phyloP scores from a whole-genome alignment of 2,329 filamentous ascomycete species.

The Phaeosphaeria sp. region DNA sequence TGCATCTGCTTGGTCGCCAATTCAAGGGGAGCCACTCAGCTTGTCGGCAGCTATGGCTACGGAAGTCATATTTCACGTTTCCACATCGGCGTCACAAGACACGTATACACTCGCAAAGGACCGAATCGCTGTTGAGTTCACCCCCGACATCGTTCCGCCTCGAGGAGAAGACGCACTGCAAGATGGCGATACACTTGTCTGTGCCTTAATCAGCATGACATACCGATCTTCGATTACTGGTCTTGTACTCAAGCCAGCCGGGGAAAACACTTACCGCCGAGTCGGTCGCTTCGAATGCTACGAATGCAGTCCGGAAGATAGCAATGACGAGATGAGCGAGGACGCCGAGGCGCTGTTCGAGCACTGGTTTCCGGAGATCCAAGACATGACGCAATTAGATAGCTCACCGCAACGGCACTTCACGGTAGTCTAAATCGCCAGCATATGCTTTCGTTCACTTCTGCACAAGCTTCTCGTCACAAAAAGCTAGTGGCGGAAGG shows the following conservation, averaged over 20 bases:
- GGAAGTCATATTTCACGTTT: slow-evolving; percentile 33
- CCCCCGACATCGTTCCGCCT: slow-evolving; percentile 37
- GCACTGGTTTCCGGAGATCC: slow-evolving; percentile 45
- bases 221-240: slow-evolving; percentile 45
- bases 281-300: slow-evolving; percentile 47
- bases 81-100: slow-evolving; percentile 7
- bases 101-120: slow-evolving; percentile 36
- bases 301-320: slow-evolving; percentile 36
- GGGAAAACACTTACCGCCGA: slow-evolving; percentile 35
- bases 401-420: slow-evolving; percentile 38
- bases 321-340: slow-evolving; percentile 38
- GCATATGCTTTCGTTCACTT: not conserved
- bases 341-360: slow-evolving; percentile 44
- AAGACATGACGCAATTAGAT: slow-evolving; percentile 46
- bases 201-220: slow-evolving; percentile 45
- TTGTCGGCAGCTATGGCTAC: slow-evolving; percentile 44
- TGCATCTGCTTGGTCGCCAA: slow-evolving; percentile 37
- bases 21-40: slow-evolving; percentile 35
- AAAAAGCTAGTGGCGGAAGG: not conserved
- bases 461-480: not conserved
- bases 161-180: slow-evolving; percentile 34
- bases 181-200: slow-evolving; percentile 39
- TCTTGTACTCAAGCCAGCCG: slow-evolving; percentile 34
- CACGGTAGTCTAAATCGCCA: slow-evolving; percentile 24
- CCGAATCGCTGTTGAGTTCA: slow-evolving; percentile 40